These are phyloP conservation scores for Solanum chmielewskii DNA, from an alignment of 257 asterid genomes.

Conservation along the genomic window DNA sequence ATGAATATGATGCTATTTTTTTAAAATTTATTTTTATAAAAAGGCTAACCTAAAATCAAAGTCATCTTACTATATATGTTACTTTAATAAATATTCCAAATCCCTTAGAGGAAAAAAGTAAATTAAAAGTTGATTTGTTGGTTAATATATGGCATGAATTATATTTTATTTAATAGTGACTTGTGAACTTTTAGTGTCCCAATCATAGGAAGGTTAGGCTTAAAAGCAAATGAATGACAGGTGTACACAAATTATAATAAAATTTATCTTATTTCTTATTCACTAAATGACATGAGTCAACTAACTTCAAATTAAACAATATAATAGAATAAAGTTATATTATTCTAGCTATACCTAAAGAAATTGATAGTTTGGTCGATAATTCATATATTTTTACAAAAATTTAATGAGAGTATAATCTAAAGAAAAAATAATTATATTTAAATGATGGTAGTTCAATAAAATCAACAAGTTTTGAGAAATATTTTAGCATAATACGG, in stretches of 20 bases:
- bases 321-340: neutral
- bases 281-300: neutral
- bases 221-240: slow-evolving; percentile 1
- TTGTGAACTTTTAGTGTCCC: slow-evolving; percentile 1
- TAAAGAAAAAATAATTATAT: neutral
- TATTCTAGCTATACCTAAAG: neutral
- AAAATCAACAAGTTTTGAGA: neutral
- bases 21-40: neutral
- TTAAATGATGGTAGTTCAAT: neutral
- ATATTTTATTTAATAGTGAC: neutral
- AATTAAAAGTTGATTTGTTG: slow-evolving; percentile 1
- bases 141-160: neutral
- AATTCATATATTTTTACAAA: neutral
- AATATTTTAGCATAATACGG: neutral
- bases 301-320: neutral
- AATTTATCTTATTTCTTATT: neutral
- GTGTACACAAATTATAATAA: neutral
- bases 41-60: neutral
- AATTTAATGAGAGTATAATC: neutral
- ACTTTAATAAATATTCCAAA: neutral
- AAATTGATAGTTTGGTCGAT: neutral
- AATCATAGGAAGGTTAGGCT: slow-evolving; percentile 3
- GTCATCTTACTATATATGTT: neutral
- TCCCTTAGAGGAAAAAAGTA: neutral
- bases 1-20: neutral